Conservation (phyloP, 2,329 filamentous ascomycete genomes). For the Teratosphaeria destructans region DNA sequence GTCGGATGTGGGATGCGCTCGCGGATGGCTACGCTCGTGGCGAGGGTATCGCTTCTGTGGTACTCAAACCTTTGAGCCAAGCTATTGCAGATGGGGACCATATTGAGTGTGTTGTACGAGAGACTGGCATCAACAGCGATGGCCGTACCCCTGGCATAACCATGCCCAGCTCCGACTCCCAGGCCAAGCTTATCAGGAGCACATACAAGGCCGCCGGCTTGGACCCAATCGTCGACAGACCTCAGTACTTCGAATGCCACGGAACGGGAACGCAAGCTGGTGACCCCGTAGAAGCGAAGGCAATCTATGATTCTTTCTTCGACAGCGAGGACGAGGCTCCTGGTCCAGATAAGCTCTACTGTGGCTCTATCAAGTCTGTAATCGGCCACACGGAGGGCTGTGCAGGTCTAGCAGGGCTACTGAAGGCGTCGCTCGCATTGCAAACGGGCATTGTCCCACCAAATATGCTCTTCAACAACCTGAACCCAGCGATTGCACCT, state of each 20-base stretch:
- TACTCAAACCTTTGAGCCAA: too few relatives aligned
- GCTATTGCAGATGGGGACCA: too few relatives aligned
- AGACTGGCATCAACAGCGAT: constrained; percentile 12
- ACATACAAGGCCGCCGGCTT: constrained; percentile 9
- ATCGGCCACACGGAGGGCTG: constrained; percentile 21
- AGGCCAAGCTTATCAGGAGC: constrained; percentile 7
- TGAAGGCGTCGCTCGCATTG: constrained; percentile 57
- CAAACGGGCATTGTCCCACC: constrained; percentile 53
- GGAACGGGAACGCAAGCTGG: constrained; percentile 27
- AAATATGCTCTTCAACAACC: constrained; percentile 60
- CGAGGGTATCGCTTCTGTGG: too few relatives aligned
- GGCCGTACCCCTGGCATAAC: constrained; percentile 19
- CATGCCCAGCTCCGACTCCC: constrained; percentile 14
- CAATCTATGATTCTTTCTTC: constrained; percentile 12
- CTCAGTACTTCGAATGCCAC: constrained; percentile 19
- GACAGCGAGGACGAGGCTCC: constrained; percentile 1
- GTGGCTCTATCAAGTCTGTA: constrained; percentile 21
- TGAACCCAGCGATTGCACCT: constrained; percentile 48
- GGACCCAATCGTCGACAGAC: constrained; percentile 11
- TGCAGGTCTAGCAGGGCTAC: constrained; percentile 41
- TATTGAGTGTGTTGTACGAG: too few relatives aligned
- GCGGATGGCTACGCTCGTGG: too few relatives aligned
- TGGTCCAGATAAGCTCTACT: constrained; percentile 7
- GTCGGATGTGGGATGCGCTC: too few relatives aligned
- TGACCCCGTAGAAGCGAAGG: constrained; percentile 20